These are phyloP conservation scores for Phaseolus coccineus DNA, from an alignment of 331 rosid genomes.

Conservation along the genomic window DNA sequence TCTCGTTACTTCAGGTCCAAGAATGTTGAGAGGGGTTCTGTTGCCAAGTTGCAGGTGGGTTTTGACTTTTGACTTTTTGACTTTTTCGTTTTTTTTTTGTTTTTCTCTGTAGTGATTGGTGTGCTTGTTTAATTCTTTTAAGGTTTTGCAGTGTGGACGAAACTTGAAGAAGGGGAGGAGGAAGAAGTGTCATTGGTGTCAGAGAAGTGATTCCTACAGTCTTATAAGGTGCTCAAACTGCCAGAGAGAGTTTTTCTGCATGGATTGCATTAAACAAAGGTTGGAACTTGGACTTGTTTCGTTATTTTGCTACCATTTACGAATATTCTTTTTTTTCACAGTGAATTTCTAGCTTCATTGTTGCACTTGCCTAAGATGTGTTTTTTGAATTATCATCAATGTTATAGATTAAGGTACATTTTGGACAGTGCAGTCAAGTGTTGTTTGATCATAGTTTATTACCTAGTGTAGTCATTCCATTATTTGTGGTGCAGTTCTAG, in stretches of 20 bases:
- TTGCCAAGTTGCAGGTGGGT: conserved; percentile 72
- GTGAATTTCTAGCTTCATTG: conserved; percentile 37
- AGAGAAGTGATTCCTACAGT: conserved; percentile 68
- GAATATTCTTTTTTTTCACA: not conserved
- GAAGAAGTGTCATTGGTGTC: conserved; percentile 93
- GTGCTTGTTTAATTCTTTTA: conserved; percentile 10
- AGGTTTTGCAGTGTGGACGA: conserved; percentile 65
- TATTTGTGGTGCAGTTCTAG: conserved; percentile 18
- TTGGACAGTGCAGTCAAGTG: conserved; percentile 24
- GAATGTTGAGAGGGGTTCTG: conserved; percentile 74
- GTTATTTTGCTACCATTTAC: conserved; percentile 19
- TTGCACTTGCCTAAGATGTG: not conserved
- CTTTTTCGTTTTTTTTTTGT: not conserved
- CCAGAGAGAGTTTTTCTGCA: conserved; percentile 80
- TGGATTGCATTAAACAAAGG: conserved; percentile 92
- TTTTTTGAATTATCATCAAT: not conserved
- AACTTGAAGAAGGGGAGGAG: conserved; percentile 64
- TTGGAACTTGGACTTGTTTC: conserved; percentile 46
- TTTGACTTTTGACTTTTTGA: conserved; percentile 18
- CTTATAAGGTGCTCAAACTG: conserved; percentile 81
- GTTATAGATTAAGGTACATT: conserved; percentile 1
- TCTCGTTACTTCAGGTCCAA: conserved; percentile 85
- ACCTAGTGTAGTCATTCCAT: conserved; percentile 20
- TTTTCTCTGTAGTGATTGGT: not conserved
- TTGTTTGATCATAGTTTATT: conserved; percentile 35